Evolutionary conservation across 2,329 filamentous ascomycete species (phyloP), one percentile per base, ranked within the genome.

Genomic region (Didymella keratinophila): DNA sequence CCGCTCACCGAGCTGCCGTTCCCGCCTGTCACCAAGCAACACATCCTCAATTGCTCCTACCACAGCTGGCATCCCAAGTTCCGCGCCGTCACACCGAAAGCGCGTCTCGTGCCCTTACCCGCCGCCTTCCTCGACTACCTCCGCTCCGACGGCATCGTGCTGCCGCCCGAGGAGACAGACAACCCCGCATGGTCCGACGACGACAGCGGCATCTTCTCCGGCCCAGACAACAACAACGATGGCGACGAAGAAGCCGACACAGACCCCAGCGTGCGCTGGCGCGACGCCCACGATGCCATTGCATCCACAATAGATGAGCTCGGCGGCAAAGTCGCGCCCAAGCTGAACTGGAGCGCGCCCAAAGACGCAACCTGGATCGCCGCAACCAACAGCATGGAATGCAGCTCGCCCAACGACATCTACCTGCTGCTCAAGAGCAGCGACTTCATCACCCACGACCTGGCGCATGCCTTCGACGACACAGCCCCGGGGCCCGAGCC

Each of bases 321-420:
- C 1, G 93, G 92, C 16, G 94, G 94, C 58, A 87, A 89, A 60
- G 93, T 97, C 9, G 89, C 90, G 1, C 95, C 95, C 0, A 99
- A 99, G 78, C 81, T 99, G 45, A 98, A 98, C 80, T 99, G 95
- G 95, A 97, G 93, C 6, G 89, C 93, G 4, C 95, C 95, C 4
- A 97, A 97, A 76, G 95, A 99, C 74, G 95, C 95, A 9, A 92
- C 91, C 21, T 97, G 93, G 90, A 97, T 99, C 77, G 78, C 88
- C 78, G 79, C 85, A 75, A 94, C 83, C 78, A 99, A 99, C 77
- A 96, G 91, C 45, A 90, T 97, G 79, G 92, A 96, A 76, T 99
- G 95, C 78, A 88, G 87, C 4, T 88, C 87, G 0, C 87, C 95
- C 2, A 96, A 95, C 74, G 95, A 99, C 71, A 87, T 99, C 43